Base-by-base conservation (phyloP, 1,284 basidiomycete species). In the Irpex lacteus region DNA sequence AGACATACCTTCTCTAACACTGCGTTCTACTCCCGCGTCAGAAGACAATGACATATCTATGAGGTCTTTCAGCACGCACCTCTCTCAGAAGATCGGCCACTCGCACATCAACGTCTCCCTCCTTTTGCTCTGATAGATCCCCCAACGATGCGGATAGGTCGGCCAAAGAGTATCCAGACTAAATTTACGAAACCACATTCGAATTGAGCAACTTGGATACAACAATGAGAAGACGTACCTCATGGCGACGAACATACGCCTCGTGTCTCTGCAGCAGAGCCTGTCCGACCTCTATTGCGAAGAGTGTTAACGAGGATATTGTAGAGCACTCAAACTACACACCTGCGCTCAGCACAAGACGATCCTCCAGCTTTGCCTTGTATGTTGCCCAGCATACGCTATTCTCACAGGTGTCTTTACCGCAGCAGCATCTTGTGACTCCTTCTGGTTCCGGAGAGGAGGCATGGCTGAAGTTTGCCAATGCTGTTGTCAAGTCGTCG, bases 251-350 rank as follows among this genome's bases (percentile, higher is more conserved):
- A 59, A 95, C 85, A 74, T 92, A 92, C 3, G 90, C 91, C 76
- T 97, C 95, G 74, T 96, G 94, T 66, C 91, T 83, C 71, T 92
- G 88, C 58, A 98, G 76, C 55, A 98, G 78, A 1, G 95, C 95
- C 76, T 95, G 93, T 1, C 96, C 96, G 57, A 98, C 91, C 80
- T 98, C 95, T 95, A 69, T 26, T 56, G 26, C 36, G 38, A 5
- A 13, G 40, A 44, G 19, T 26, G 34, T 55, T 52, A 9, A 52
- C 21, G 26, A 36, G 54, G 11, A 8, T 34, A 13, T 19, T 26
- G 58, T 38, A 50, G 53, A 57, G 50, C 40, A 63, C 52, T 44
- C 44, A 60, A 18, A 67, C 11, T 13, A 81, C 87, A 66, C 72
- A 95, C 94, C 92, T 73, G 92, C 94, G 75, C 92, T 94, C 55